phyloP scores from a whole-genome alignment of 1,139 yeast species.

The Kluyveromyces sp. region DNA sequence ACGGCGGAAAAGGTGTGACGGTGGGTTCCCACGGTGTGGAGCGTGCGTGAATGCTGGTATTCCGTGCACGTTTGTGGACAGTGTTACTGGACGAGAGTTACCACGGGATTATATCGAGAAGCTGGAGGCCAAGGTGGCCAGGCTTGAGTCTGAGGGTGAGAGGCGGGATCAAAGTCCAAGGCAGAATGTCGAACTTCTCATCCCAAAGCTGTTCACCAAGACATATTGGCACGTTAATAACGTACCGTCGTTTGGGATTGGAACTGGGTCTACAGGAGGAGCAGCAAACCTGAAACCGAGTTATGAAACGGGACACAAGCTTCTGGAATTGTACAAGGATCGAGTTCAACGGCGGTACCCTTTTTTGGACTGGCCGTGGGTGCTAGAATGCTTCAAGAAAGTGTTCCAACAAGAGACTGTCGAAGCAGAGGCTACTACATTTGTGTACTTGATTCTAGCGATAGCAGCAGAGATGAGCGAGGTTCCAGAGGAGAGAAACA shows the following conservation, averaged over 20 bases:
- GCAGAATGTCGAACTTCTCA: no score
- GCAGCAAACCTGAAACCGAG: slow-evolving; percentile 15
- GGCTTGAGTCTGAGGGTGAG: slow-evolving; percentile 23
- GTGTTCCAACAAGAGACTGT: slow-evolving; percentile 20
- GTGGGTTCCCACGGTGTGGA: slow-evolving; percentile 41
- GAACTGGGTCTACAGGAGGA: neutral
- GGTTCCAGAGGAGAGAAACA: slow-evolving; percentile 23
- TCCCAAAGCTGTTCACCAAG: no score
- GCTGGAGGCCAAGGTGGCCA: slow-evolving; percentile 36
- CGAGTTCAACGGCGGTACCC: slow-evolving; percentile 30
- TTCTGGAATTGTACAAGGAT: slow-evolving; percentile 15
- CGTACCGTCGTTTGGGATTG: neutral
- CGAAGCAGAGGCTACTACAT: slow-evolving; percentile 32
- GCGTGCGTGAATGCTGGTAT: slow-evolving; percentile 37
- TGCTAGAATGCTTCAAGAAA: slow-evolving; percentile 22
- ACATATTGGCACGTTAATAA: neutral
- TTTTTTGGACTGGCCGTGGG: slow-evolving; percentile 26
- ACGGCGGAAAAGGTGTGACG: slow-evolving; percentile 47
- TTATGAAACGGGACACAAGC: slow-evolving; percentile 27
- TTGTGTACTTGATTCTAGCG: slow-evolving; percentile 45
- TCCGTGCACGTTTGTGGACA: slow-evolving; percentile 44
- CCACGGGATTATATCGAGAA: slow-evolving; percentile 42
- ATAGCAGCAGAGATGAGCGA: slow-evolving; percentile 33
- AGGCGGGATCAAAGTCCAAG: neutral
- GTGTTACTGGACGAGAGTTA: slow-evolving; percentile 44